These are phyloP conservation scores for Lichtheimia ramosa DNA, from an alignment of 371 early-diverging fungal species.

Conservation along the genomic window DNA sequence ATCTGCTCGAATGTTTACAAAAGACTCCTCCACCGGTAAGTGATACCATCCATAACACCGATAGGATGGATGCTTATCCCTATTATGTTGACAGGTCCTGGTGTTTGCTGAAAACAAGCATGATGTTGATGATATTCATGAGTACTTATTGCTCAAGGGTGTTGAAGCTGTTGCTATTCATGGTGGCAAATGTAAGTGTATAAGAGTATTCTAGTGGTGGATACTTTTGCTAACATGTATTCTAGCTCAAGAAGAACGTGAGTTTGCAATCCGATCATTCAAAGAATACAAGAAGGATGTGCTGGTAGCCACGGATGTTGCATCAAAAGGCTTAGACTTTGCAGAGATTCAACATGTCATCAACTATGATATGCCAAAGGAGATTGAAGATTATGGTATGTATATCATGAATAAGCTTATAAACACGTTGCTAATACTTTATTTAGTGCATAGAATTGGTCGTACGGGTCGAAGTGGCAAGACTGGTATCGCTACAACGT, in stretches of 20 bases:
- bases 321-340: conserved; percentile 91
- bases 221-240: not conserved
- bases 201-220: too few species aligned
- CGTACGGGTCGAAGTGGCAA: conserved; percentile 94
- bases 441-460: conserved; percentile 15
- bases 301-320: conserved; percentile 92
- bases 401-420: not conserved
- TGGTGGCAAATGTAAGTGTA: conserved; percentile 85
- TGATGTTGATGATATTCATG: conserved; percentile 99
- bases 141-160: conserved; percentile 90
- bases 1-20: conserved; percentile 89
- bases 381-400: conserved; percentile 92
- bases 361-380: conserved; percentile 96
- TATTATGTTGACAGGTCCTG: conserved; percentile 61
- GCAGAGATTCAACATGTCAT: conserved; percentile 91
- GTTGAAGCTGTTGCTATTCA: conserved; percentile 94
- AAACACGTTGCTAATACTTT: conserved; percentile 2
- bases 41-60: not conserved
- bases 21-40: conserved; percentile 92
- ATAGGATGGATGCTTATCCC: not conserved
- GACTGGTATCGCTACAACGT: conserved; percentile 95
- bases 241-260: conserved; percentile 78
- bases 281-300: conserved; percentile 83
- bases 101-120: conserved; percentile 99
- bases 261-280: conserved; percentile 80